Percentiles rank a stretch among this genome's conserved stretches.
These are phyloP conservation scores for Daucus carota DNA, from an alignment of 129 eudicot genomes.

Conservation along the genomic window DNA sequence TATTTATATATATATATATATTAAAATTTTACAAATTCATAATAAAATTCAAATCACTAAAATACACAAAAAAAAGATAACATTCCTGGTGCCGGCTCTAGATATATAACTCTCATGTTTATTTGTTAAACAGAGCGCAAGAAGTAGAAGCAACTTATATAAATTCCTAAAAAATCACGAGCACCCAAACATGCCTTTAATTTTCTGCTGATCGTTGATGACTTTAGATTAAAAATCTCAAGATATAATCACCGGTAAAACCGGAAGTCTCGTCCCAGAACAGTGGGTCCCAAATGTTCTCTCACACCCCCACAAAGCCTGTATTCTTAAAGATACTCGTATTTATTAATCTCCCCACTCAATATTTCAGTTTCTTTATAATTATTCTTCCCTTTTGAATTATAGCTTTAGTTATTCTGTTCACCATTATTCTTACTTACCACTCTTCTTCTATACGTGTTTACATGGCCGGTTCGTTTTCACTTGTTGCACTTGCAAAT, in stretches of 20 bases:
- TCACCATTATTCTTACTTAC: background rate
- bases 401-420: background rate
- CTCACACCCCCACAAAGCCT: background rate
- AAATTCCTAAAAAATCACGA: no score
- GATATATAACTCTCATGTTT: no score
- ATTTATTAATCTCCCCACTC: background rate
- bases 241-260: background rate
- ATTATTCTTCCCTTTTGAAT: background rate
- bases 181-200: no score
- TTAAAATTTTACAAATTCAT: no score
- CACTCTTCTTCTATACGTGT: background rate
- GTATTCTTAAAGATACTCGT: background rate
- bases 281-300: background rate
- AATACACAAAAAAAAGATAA: no score
- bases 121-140: no score
- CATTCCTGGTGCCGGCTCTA: no score
- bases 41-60: no score
- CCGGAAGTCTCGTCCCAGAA: background rate
- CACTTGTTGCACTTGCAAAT: background rate
- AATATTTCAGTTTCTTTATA: background rate
- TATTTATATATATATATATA: no score
- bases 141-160: no score
- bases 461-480: background rate
- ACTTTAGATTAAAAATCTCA: background rate
- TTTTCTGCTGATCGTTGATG: background rate